Conservation (phyloP, 2,329 filamentous ascomycete species). For the Incumbomyces delicatus region DNA sequence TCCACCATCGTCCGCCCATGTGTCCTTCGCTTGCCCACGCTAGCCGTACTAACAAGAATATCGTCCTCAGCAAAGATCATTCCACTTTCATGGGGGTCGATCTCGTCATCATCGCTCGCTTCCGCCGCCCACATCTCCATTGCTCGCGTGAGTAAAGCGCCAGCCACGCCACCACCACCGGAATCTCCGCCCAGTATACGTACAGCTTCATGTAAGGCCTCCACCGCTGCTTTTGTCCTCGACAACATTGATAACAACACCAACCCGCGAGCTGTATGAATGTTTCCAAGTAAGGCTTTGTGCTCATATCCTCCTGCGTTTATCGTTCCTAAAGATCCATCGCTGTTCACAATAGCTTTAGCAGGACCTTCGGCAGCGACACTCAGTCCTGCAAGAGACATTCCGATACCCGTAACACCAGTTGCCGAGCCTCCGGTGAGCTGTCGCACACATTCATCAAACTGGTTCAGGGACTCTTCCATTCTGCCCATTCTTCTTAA, state of each 20-base stretch:
- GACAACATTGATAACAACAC: constrained; percentile 68
- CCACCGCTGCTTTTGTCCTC: constrained; percentile 64
- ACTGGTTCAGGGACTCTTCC: constrained; percentile 64
- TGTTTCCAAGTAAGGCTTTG: constrained; percentile 35
- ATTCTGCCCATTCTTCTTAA: constrained; percentile 62
- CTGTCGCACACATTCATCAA: constrained; percentile 75
- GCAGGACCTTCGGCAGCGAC: neutral
- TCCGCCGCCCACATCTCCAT: constrained; percentile 38
- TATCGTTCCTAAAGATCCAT: too few relatives aligned
- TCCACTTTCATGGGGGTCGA: neutral
- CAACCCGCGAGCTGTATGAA: constrained; percentile 54
- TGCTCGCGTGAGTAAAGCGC: constrained; percentile 35
- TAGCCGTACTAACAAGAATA: too few relatives aligned
- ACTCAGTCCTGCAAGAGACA: constrained; percentile 10
- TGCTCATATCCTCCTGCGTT: constrained; percentile 39
- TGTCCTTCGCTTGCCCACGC: too few relatives aligned
- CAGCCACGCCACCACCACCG: constrained; percentile 37
- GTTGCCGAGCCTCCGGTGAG: constrained; percentile 56
- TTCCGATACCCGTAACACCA: constrained; percentile 5
- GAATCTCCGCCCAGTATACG: constrained; percentile 38
- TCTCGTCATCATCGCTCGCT: constrained; percentile 14
- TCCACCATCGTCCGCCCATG: neutral
- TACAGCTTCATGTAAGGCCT: constrained; percentile 66
- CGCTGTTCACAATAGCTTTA: constrained; percentile 23
- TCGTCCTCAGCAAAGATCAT: too few relatives aligned